Evolutionary conservation across 345 rosid species (phyloP), one percentile per base, ranked within the genome.

Genomic region (Psidium guajava): DNA sequence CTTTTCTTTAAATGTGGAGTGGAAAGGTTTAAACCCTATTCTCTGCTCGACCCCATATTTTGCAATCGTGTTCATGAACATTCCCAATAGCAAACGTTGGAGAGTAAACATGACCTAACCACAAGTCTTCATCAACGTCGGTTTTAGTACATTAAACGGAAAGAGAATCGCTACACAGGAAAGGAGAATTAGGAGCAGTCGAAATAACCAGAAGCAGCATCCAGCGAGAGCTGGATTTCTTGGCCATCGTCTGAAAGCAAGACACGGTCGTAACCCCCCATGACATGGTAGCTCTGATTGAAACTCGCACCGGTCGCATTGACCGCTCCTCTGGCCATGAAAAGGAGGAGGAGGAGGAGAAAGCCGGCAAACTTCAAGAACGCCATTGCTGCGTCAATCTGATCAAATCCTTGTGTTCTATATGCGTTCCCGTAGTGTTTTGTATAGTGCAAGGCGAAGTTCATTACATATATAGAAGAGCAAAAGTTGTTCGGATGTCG

Each of bases 211-310:
- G 94, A 92, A 87, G 88, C 83, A 6, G 24, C 22, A 84, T 93
- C 95, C 87, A 92, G 27, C 5, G 93, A 92, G 55, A 93, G 94
- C 89, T 89, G 92, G 83, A 91, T 73, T 73, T 87, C 74, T 40
- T n/a, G 88, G 80, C 91, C 93, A 58, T 85, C 81, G 80, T 89
- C 54, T 8, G 86, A 84, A 3, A 57, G 83, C 10, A 15, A 2
- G 57, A 90, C 88, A 56, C 89, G 92, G 80, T 90, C 87, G 51
- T 83, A 52, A 24, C 93, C 94, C 94, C 93, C 86, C 58, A 91
- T 53, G 11, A 50, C 52, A 11, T 82, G 82, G 82, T 92, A 93
- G 58, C 87, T 89, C 27, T 87, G 80, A 80, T 86, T 87, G 82
- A 91, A 11, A 11, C 69, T 83, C 52, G 11, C 28, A 20, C 61